These are phyloP conservation scores for Aspergillus egyptiacus DNA, from an alignment of 495 filamentous ascomycete species.

Conservation along the genomic window DNA sequence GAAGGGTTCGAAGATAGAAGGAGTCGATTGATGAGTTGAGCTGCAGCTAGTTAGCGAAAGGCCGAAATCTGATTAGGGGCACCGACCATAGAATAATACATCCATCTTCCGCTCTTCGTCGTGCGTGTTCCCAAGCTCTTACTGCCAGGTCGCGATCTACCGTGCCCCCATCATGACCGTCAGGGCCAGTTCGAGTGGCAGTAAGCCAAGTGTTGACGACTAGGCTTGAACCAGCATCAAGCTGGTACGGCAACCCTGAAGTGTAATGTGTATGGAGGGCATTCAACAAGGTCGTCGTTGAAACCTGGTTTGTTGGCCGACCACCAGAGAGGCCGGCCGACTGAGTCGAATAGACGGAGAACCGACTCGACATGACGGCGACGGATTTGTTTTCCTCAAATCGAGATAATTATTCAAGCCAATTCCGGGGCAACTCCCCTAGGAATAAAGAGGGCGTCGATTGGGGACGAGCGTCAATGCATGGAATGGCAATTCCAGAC, in stretches of 20 bases:
- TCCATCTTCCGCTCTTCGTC: constrained; percentile 89
- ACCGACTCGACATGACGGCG: constrained; percentile 64
- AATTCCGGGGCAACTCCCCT: background rate
- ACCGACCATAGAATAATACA: constrained; percentile 82
- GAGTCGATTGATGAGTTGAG: constrained; percentile 81
- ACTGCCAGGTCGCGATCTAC: constrained; percentile 74
- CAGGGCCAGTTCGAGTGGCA: constrained; percentile 56
- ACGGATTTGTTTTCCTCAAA: background rate
- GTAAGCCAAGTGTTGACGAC: constrained; percentile 96
- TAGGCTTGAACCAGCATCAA: constrained; percentile 87
- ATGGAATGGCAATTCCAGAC: background rate
- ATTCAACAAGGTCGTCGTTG: constrained; percentile 87
- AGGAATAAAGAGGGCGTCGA: background rate
- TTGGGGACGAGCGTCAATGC: constrained; percentile 1
- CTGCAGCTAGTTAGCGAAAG: constrained; percentile 33
- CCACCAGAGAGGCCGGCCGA: constrained; percentile 52
- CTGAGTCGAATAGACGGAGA: constrained; percentile 78
- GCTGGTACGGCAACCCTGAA: constrained; percentile 68
- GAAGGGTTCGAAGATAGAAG: constrained; percentile 77
- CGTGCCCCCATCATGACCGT: constrained; percentile 65
- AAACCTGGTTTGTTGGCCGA: constrained; percentile 69
- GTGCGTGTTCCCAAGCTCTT: constrained; percentile 94
- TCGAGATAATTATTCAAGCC: background rate
- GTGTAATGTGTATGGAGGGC: constrained; percentile 84
- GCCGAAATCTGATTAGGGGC: background rate